Evolutionary conservation across 2,329 filamentous ascomycete genomes (phyloP).

Genomic region (Sphaerulina musiva): DNA sequence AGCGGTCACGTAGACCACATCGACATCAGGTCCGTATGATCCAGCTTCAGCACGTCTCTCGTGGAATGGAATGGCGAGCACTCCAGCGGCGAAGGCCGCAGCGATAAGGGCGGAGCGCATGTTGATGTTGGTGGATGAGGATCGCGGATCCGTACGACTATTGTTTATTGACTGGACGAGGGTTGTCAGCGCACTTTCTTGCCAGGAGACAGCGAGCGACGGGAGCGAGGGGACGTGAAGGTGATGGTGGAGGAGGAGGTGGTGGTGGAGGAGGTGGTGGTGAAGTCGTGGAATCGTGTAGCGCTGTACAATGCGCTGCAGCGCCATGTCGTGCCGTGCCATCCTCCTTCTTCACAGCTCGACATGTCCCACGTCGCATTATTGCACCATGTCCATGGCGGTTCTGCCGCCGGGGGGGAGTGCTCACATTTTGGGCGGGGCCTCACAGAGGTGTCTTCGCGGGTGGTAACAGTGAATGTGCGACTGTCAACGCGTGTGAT

Average conservation of each 20-base stretch:
- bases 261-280: no score
- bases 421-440: background rate
- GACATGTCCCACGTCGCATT: background rate
- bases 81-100: conserved; percentile 34
- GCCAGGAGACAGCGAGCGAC: conserved; percentile 4
- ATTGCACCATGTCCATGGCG: background rate
- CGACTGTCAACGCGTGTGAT: conserved; percentile 16
- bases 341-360: background rate
- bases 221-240: background rate
- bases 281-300: conserved; percentile 3
- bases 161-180: conserved; percentile 6
- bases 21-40: conserved; percentile 20
- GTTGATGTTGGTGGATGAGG: conserved; percentile 24
- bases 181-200: conserved; percentile 14
- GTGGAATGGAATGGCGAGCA: conserved; percentile 32
- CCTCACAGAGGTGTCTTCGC: conserved; percentile 12
- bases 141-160: conserved; percentile 19
- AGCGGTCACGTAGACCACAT: conserved; percentile 31
- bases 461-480: conserved; percentile 11
- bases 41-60: conserved; percentile 21
- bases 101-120: conserved; percentile 35
- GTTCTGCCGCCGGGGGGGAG: background rate
- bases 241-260: background rate
- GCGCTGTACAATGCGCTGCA: conserved; percentile 1
- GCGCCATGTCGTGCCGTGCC: background rate